Evolutionary conservation across 441 rosid genomes (phyloP).

Genomic region (Mallotus japonicus): DNA sequence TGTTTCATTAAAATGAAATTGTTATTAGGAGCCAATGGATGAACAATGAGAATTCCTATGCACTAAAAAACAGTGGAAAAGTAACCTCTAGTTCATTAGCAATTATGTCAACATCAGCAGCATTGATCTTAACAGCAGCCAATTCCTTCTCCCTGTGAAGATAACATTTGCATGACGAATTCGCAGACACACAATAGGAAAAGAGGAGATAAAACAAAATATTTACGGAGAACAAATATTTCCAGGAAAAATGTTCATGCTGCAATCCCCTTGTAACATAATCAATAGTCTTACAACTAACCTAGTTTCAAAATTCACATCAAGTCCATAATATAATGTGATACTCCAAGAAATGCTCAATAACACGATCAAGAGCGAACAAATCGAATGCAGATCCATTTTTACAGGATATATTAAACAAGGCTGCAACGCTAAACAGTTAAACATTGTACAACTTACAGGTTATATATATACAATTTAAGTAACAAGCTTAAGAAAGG

Average conservation of each 20-base stretch:
- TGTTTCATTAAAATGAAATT: conserved; percentile 24
- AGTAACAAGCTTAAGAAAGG: too few species aligned
- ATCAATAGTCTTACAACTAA: background rate
- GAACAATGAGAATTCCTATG: background rate
- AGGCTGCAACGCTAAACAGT: background rate
- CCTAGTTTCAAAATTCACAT: too few species aligned
- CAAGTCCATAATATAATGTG: too few species aligned
- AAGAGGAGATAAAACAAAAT: too few species aligned
- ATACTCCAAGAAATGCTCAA: too few species aligned
- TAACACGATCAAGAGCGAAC: background rate
- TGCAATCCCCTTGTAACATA: background rate
- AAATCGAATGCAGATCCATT: background rate
- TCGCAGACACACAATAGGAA: background rate
- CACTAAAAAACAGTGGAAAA: conserved; percentile 7
- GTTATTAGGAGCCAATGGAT: conserved; percentile 16
- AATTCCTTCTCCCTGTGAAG: conserved; percentile 82
- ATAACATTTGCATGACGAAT: background rate
- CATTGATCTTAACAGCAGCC: conserved; percentile 93
- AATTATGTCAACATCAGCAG: conserved; percentile 83
- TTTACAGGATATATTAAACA: background rate
- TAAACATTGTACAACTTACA: background rate
- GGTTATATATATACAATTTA: too few species aligned
- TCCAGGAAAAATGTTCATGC: background rate
- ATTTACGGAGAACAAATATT: too few species aligned
- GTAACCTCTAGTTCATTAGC: conserved; percentile 89